Base-by-base conservation (phyloP, 2,329 filamentous ascomycete species). In the Xylariaceae sp. region DNA sequence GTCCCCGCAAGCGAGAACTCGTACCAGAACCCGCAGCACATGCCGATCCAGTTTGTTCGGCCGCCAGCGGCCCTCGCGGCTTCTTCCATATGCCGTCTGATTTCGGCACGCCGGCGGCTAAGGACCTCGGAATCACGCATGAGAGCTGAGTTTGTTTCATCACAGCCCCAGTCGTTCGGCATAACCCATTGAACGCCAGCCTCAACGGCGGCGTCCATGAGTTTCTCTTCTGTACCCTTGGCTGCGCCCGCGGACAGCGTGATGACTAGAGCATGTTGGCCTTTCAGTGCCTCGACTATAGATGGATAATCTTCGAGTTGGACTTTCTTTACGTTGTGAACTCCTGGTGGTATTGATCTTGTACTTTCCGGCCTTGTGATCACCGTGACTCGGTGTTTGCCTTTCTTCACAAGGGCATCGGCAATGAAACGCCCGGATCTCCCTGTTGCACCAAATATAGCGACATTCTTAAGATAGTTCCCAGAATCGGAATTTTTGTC, bases 221-320 rank as follows among this genome's bases (percentile, higher is more conserved):
- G 63, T 48, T 73, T 73, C 49, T 56, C 61, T 36, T 77, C 70
- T 4, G 67, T 69, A n/a, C 73, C 71, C 0, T 52, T 60, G 1
- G 74, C 66, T 0, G 73, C 74, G 0, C 37, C 50, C 1, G 64
- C 60, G 8, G 67, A 52, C 43, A 82, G 59, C 5, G 76, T 75
- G 43, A 82, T 79, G 52, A 80, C 68, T 5, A 82, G 64, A 37
- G 72, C 71, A 17, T 82, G 68, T 52, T 82, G 76, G 47, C 66
- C 75, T n/a, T 63, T 55, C 5, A 83, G 71, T 5, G 76, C 76
- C 1, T 60, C 55, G 1, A 77, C 65, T 4, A 82, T 55, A 29
- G 66, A 56, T 25, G 69, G 59, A 5, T 48, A 40, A n/a, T 41
- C 29, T 19, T 4, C 45, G 49, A 74, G 75, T 60, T 74, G 65